These are phyloP conservation scores for Umbilicus rupestris DNA, from an alignment of 164 flowering plant genomes.

Conservation along the genomic window DNA sequence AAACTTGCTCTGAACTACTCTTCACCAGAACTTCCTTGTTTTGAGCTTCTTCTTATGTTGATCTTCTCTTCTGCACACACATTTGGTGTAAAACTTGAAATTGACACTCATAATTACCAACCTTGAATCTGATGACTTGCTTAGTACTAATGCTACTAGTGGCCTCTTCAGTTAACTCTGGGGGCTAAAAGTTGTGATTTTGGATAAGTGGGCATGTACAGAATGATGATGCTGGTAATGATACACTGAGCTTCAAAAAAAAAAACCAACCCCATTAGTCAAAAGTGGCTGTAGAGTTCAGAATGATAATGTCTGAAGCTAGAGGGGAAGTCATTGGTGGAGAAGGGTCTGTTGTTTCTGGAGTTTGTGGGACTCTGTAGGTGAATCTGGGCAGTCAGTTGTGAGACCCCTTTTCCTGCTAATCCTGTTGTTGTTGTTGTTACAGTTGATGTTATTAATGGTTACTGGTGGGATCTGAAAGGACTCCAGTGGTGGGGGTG, in stretches of 20 bases:
- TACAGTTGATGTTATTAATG: not conserved
- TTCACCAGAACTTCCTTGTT: constrained; percentile 3
- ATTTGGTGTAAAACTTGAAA: not conserved
- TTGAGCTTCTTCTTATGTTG: not conserved
- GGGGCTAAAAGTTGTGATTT: not conserved
- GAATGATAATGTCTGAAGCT: too few species aligned
- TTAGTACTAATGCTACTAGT: not conserved
- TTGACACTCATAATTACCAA: not conserved
- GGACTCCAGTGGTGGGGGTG: constrained; percentile 9
- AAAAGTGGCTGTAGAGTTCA: not conserved
- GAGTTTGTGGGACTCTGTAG: constrained; percentile 3
- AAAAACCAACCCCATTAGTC: constrained; percentile 1
- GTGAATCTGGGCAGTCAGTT: not conserved
- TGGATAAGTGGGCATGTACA: not conserved
- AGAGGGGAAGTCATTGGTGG: constrained; percentile 8
- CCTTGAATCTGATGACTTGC: not conserved
- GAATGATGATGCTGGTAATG: too few species aligned
- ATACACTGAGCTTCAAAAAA: not conserved
- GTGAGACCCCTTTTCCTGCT: not conserved
- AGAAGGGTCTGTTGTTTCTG: constrained; percentile 3
- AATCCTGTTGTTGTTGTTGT: not conserved
- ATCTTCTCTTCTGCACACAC: not conserved
- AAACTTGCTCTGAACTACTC: not conserved
- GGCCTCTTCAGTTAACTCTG: not conserved
- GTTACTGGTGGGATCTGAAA: constrained; percentile 7